phyloP scores from a whole-genome alignment of 768 basidiomycete genomes.

The Leccinum olivaceopallidum region DNA sequence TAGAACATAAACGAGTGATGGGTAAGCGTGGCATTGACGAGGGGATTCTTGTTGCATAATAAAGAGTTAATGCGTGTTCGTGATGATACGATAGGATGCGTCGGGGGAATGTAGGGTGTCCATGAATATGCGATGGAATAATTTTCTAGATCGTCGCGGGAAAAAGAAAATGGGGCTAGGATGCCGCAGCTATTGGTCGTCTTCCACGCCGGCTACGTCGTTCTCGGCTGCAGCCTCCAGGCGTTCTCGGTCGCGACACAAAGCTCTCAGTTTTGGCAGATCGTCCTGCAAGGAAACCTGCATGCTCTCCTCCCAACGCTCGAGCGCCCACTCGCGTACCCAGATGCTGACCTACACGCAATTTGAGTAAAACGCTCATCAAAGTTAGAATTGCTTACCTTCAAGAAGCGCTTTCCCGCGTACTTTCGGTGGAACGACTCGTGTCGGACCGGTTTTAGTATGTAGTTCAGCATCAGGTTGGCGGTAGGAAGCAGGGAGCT shows the following conservation, averaged over 20 bases:
- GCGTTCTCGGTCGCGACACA: slow-evolving; percentile 22
- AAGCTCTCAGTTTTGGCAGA: slow-evolving; percentile 39
- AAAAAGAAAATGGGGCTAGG: neutral
- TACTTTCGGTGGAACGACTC: slow-evolving; percentile 90
- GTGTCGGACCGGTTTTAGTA: slow-evolving; percentile 70
- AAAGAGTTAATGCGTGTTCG: slow-evolving; percentile 27
- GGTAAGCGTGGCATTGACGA: slow-evolving; percentile 19
- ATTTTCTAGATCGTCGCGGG: slow-evolving; percentile 22
- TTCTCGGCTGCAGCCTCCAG: slow-evolving; percentile 20
- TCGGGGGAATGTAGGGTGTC: slow-evolving; percentile 28
- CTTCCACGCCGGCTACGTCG: neutral
- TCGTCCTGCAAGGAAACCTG: slow-evolving; percentile 61
- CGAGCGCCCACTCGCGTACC: slow-evolving; percentile 83
- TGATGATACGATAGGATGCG: slow-evolving; percentile 26
- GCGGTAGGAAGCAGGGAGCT: slow-evolving; percentile 77
- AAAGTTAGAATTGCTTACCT: slow-evolving; percentile 46
- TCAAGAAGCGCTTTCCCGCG: slow-evolving; percentile 78
- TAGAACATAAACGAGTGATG: slow-evolving; percentile 25
- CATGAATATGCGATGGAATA: slow-evolving; percentile 26
- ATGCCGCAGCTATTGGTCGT: slow-evolving; percentile 14
- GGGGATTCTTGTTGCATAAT: slow-evolving; percentile 27
- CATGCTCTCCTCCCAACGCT: slow-evolving; percentile 65
- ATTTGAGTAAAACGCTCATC: neutral
- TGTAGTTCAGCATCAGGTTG: slow-evolving; percentile 85
- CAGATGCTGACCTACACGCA: slow-evolving; percentile 69